A percentile compares a stretch with the other conserved stretches of the same genome.
phyloP scores from a whole-genome alignment of 176 grass and related monocot genomes.

The Avena insularis region DNA sequence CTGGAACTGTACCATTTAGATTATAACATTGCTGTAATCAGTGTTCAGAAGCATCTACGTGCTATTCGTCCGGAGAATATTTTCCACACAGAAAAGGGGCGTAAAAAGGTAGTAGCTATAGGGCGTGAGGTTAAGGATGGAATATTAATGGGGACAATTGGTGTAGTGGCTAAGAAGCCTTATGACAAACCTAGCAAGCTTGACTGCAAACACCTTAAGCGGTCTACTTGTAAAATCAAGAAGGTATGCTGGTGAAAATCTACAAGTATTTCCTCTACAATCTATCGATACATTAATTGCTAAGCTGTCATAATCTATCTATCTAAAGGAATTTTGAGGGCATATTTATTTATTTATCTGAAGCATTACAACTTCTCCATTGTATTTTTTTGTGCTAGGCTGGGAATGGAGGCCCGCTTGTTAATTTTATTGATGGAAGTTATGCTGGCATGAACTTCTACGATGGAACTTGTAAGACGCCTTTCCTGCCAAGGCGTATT shows the following conservation, averaged over 20 bases:
- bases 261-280: background rate
- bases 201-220: slow-evolving; percentile 8
- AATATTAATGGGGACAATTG: slow-evolving; percentile 26
- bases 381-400: slow-evolving; percentile 28
- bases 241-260: slow-evolving; percentile 21
- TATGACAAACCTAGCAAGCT: background rate
- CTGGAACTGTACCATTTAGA: slow-evolving; percentile 30
- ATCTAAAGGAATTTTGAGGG: no score
- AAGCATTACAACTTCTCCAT: background rate
- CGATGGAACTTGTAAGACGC: slow-evolving; percentile 10
- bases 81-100: background rate
- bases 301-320: background rate
- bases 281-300: background rate
- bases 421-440: slow-evolving; percentile 22
- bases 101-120: slow-evolving; percentile 8
- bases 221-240: slow-evolving; percentile 28
- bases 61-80: background rate
- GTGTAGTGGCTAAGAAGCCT: background rate
- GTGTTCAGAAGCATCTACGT: background rate
- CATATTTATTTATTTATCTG: background rate
- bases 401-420: slow-evolving; percentile 26
- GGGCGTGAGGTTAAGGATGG: background rate
- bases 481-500: background rate
- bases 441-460: slow-evolving; percentile 36
- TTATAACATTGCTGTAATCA: slow-evolving; percentile 44